These are phyloP conservation scores for Mycena latifolia DNA, from an alignment of 768 basidiomycete genomes.

Conservation along the genomic window DNA sequence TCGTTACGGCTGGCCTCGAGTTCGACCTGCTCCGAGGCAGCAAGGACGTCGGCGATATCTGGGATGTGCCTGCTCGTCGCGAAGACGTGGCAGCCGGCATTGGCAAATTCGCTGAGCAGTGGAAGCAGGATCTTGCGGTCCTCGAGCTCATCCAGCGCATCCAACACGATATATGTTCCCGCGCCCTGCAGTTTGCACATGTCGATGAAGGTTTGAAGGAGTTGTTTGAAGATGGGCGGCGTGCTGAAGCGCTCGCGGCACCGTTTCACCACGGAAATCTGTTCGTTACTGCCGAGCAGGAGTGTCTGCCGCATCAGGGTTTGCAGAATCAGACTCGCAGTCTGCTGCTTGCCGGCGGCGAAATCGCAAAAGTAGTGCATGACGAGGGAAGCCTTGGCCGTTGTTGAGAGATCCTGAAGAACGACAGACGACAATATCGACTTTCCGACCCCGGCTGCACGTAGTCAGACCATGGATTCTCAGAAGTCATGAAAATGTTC, in stretches of 20 bases:
- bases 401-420: constrained; percentile 23
- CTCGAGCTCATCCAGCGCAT: constrained; percentile 29
- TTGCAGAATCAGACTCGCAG: constrained; percentile 12
- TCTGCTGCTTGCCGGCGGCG: constrained; percentile 25
- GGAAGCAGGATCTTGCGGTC: constrained; percentile 25
- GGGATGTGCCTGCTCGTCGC: constrained; percentile 28
- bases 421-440: constrained; percentile 29
- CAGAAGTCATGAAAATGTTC: neutral
- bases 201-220: constrained; percentile 17
- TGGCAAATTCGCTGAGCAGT: constrained; percentile 19
- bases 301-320: constrained; percentile 23
- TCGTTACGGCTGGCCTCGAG: constrained; percentile 22
- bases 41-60: constrained; percentile 22
- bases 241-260: constrained; percentile 24
- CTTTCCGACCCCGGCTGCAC: constrained; percentile 28
- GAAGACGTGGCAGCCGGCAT: constrained; percentile 18
- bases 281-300: constrained; percentile 7
- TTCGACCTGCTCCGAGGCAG: constrained; percentile 14
- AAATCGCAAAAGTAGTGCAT: constrained; percentile 31
- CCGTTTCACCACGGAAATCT: constrained; percentile 25
- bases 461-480: neutral
- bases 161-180: constrained; percentile 19
- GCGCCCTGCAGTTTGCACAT: constrained; percentile 12
- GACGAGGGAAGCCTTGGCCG: constrained; percentile 9
- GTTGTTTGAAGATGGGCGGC: constrained; percentile 19